Conservation (phyloP, 2,329 filamentous ascomycete species). For the Trichoderma arundinaceum region DNA sequence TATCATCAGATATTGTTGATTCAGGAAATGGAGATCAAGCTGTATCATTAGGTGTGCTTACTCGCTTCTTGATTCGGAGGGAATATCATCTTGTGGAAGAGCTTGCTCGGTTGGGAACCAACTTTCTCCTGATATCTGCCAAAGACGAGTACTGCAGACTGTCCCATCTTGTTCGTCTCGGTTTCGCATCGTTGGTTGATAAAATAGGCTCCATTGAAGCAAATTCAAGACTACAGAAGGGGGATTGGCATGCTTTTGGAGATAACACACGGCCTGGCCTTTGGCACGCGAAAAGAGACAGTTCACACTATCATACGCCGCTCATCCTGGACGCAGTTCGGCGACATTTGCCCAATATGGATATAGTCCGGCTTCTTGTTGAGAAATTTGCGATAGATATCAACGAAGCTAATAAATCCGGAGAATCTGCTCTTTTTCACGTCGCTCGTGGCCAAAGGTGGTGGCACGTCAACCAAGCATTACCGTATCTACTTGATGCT, state of each 20-base stretch:
- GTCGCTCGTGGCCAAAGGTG: slow-evolving; percentile 32
- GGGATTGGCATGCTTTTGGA: slow-evolving; percentile 36
- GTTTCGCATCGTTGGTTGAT: slow-evolving; percentile 35
- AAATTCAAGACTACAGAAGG: slow-evolving; percentile 23
- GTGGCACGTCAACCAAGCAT: slow-evolving; percentile 38
- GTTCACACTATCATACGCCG: slow-evolving; percentile 14
- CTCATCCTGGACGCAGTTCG: slow-evolving; percentile 40
- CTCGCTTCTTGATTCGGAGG: slow-evolving; percentile 30
- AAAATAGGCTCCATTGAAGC: slow-evolving; percentile 33
- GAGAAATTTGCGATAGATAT: slow-evolving; percentile 44
- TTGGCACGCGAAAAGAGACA: slow-evolving; percentile 30
- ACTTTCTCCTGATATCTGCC: slow-evolving; percentile 29
- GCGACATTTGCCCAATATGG: slow-evolving; percentile 45
- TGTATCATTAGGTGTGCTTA: not conserved
- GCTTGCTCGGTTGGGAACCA: slow-evolving; percentile 28
- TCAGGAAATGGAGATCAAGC: not conserved
- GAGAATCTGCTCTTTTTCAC: slow-evolving; percentile 33
- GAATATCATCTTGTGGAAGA: slow-evolving; percentile 38
- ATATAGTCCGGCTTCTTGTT: slow-evolving; percentile 44
- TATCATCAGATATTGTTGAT: not conserved
- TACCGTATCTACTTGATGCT: slow-evolving; percentile 36
- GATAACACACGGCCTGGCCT: slow-evolving; percentile 34
- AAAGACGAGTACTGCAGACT: not conserved
- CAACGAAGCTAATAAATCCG: slow-evolving; percentile 34
- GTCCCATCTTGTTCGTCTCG: slow-evolving; percentile 32